Conservation (phyloP, 805 yeast genomes). For the Teunomyces lycoperdinae region DNA sequence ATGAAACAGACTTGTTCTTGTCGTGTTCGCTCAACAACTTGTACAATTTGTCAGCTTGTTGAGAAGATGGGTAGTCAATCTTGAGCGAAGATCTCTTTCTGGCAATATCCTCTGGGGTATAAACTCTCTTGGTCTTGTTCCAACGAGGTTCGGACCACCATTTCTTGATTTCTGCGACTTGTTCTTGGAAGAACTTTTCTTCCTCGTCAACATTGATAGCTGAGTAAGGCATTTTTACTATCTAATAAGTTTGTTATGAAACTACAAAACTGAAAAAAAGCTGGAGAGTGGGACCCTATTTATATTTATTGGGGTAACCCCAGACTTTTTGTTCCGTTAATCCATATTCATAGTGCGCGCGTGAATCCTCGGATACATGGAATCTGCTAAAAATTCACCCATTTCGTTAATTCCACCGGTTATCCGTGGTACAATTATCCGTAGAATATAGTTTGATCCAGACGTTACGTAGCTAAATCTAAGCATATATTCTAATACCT, state of each 20-base stretch:
- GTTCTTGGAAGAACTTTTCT: conserved; percentile 60
- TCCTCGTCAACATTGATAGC: conserved; percentile 58
- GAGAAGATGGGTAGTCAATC: conserved; percentile 70
- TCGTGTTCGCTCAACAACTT: conserved; percentile 69
- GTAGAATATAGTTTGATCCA: not conserved
- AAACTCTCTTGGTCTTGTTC: conserved; percentile 82
- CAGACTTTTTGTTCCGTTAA: conserved; percentile 8
- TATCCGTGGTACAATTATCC: not conserved
- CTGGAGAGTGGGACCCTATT: not conserved
- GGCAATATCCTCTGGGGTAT: conserved; percentile 86
- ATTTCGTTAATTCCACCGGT: not conserved
- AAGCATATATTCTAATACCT: too few species aligned
- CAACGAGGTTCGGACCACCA: conserved; percentile 98
- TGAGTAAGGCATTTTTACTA: conserved; percentile 48
- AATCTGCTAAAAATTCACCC: not conserved
- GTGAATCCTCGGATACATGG: conserved; percentile 7
- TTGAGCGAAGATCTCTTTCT: conserved; percentile 80
- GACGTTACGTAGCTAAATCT: not conserved
- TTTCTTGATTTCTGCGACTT: conserved; percentile 67
- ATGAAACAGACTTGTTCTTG: conserved; percentile 67
- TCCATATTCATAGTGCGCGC: conserved; percentile 2
- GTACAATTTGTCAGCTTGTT: conserved; percentile 81
- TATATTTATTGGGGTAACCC: conserved; percentile 5
- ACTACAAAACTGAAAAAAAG: not conserved
- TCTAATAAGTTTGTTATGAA: not conserved